Evolutionary conservation across 768 basidiomycete species (phyloP).

Genomic region (Russula sp.): DNA sequence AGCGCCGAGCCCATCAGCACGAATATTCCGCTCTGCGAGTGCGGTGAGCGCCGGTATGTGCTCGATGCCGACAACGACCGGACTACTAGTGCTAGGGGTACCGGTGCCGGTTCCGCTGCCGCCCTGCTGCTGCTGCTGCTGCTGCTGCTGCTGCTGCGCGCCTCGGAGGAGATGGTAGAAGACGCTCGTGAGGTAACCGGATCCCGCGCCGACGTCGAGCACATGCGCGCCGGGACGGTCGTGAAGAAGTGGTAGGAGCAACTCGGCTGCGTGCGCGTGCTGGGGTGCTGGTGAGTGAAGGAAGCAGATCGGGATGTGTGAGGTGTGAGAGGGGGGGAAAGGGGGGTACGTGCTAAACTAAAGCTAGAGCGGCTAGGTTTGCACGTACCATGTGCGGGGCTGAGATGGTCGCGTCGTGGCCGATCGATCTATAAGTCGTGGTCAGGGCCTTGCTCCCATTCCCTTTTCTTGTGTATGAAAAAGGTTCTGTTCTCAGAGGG

Average conservation of each 20-base stretch:
- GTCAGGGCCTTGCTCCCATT: not conserved
- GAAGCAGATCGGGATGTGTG: not conserved
- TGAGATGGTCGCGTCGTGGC: constrained; percentile 85
- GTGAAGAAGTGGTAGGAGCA: constrained; percentile 62
- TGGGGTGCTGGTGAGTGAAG: constrained; percentile 23
- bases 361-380: no score
- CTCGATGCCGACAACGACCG: constrained; percentile 74
- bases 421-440: constrained; percentile 40
- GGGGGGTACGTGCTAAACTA: not conserved
- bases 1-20: constrained; percentile 51
- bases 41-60: constrained; percentile 76
- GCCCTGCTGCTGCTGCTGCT: constrained; percentile 32
- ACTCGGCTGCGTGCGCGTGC: constrained; percentile 83
- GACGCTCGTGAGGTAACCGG: constrained; percentile 80
- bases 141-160: not conserved
- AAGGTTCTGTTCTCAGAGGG: not conserved
- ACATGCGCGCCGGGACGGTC: constrained; percentile 51
- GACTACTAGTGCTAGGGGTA: not conserved
- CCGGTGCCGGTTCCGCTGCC: not conserved
- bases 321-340: not conserved
- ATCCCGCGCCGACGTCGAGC: constrained; percentile 87
- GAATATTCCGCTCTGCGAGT: constrained; percentile 61
- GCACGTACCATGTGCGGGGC: constrained; percentile 58
- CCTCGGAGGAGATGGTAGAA: constrained; percentile 59
- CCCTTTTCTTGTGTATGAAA: not conserved